Conservation (phyloP, 2,329 filamentous ascomycete species). For the Monilinia laxa region DNA sequence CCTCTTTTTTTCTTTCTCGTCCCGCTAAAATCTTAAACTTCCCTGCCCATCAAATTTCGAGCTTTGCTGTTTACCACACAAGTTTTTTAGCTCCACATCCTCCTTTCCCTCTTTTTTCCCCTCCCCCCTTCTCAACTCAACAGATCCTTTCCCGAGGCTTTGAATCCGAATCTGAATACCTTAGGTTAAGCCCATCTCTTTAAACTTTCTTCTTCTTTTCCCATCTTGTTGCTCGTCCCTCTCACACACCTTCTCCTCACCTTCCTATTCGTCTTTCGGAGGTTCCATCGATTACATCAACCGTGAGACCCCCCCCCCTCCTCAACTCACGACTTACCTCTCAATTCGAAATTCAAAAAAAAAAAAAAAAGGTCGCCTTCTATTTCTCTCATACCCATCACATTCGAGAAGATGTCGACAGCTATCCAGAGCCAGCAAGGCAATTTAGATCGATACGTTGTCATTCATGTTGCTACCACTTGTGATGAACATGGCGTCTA, state of each 20-base stretch:
- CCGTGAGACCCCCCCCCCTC: conserved; percentile 49
- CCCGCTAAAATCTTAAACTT: conserved; percentile 21
- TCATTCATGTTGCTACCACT: conserved; percentile 97
- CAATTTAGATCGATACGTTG: conserved; percentile 91
- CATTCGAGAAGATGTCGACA: conserved; percentile 61
- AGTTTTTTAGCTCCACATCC: conserved; percentile 24
- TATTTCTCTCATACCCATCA: conserved; percentile 46
- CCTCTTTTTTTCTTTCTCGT: conserved; percentile 3
- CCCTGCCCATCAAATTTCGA: conserved; percentile 22
- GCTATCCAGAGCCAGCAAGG: conserved; percentile 55
- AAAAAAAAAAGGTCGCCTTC: not conserved
- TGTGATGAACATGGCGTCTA: conserved; percentile 99
- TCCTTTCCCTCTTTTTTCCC: conserved; percentile 5
- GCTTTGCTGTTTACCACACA: conserved; percentile 19
- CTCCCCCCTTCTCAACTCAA: conserved; percentile 6
- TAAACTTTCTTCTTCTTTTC: conserved; percentile 36
- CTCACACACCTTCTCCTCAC: conserved; percentile 54
- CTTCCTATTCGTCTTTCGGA: conserved; percentile 65
- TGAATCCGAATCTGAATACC: not conserved
- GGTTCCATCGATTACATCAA: conserved; percentile 21
- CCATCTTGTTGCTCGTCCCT: conserved; percentile 30
- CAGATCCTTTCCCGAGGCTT: conserved; percentile 1
- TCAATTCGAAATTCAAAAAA: conserved; percentile 40
- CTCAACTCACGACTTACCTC: conserved; percentile 52
- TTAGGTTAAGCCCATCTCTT: conserved; percentile 5